A percentile compares a stretch with the other conserved stretches of the same genome.
Conservation (phyloP, 2,329 filamentous ascomycete species). For the Cladosporium velox region DNA sequence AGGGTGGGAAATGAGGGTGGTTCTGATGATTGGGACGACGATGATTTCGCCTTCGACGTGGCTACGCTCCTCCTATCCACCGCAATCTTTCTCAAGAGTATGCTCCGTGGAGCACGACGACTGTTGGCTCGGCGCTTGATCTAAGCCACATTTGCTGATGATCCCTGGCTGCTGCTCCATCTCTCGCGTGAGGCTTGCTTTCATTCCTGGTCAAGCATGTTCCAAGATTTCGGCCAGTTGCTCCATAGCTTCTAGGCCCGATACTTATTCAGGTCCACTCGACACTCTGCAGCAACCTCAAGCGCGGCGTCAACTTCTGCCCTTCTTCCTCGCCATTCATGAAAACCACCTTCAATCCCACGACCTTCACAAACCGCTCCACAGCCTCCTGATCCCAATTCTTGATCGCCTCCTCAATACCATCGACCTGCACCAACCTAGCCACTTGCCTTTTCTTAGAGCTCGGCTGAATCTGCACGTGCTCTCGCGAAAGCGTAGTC, state of each 20-base stretch:
- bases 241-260: neutral
- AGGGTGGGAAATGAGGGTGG: neutral
- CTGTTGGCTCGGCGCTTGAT: neutral
- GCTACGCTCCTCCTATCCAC: neutral
- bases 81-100: neutral
- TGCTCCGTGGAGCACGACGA: neutral
- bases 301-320: slow-evolving; percentile 1
- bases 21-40: neutral
- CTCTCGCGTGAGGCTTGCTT: neutral
- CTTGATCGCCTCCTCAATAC: slow-evolving; percentile 7
- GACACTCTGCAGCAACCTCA: slow-evolving; percentile 14
- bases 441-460: neutral
- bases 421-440: slow-evolving; percentile 10
- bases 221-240: neutral
- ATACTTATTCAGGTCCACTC: neutral
- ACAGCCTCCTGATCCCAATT: slow-evolving; percentile 11
- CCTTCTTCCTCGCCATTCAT: neutral
- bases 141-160: neutral
- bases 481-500: neutral
- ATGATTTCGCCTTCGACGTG: neutral
- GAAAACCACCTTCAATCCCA: neutral
- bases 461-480: neutral
- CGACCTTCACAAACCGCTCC: neutral
- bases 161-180: neutral
- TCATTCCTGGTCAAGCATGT: neutral